Conservation (phyloP, 139 green algal species). For the Tetraselmis chui region DNA sequence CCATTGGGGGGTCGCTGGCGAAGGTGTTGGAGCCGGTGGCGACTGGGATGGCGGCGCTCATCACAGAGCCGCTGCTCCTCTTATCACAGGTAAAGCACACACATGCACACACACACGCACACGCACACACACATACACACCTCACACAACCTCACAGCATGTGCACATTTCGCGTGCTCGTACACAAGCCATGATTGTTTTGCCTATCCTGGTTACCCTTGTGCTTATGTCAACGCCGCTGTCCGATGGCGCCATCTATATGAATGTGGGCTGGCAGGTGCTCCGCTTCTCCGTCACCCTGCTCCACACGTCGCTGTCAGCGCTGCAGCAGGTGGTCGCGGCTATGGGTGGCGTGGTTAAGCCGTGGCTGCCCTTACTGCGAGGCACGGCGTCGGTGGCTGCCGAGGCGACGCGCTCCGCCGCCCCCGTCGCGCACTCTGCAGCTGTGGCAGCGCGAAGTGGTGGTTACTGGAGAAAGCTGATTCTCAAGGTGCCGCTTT, state of each 20-base stretch:
- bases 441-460: neutral
- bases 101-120: too few species aligned
- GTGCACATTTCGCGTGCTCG: too few species aligned
- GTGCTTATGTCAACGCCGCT: neutral
- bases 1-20: neutral
- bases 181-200: neutral
- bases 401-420: neutral
- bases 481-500: neutral
- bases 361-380: neutral
- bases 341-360: neutral
- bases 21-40: neutral
- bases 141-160: too few species aligned
- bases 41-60: neutral
- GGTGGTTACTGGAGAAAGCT: neutral
- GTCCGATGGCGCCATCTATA: too few species aligned
- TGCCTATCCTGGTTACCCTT: neutral
- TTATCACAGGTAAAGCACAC: neutral
- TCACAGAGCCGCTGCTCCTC: neutral
- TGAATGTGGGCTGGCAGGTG: too few species aligned
- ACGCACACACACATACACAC: too few species aligned
- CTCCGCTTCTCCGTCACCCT: neutral
- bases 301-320: neutral
- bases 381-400: neutral
- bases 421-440: neutral
- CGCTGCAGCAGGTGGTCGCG: neutral